A percentile compares a stretch with the other conserved stretches of the same genome.
Evolutionary conservation across 2,329 filamentous ascomycete species (phyloP).

Genomic region (Nectriaceae sp.): DNA sequence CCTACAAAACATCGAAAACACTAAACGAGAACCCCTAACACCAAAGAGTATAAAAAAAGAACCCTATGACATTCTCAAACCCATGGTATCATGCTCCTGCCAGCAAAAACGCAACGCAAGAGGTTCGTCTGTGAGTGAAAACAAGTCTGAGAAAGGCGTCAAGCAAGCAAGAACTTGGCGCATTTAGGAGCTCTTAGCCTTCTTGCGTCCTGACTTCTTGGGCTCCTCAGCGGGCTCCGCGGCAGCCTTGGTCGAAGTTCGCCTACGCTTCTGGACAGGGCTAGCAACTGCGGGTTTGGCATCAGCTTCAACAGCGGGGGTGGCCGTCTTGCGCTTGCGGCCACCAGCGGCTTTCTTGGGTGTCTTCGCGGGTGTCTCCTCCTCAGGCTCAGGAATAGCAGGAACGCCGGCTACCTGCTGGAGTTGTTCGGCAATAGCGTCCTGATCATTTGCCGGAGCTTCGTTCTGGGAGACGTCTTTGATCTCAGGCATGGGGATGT

Average conservation of each 20-base stretch:
- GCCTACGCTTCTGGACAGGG: conserved; percentile 65
- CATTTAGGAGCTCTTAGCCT: conserved; percentile 47
- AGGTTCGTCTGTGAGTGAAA: not conserved
- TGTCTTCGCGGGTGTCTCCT: conserved; percentile 53
- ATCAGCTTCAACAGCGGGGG: conserved; percentile 43
- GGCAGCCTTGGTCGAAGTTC: conserved; percentile 55
- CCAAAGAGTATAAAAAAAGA: conserved; percentile 6
- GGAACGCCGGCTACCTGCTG: conserved; percentile 43
- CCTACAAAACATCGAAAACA: not conserved
- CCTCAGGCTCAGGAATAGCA: conserved; percentile 42
- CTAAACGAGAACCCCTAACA: not conserved
- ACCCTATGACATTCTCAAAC: not conserved
- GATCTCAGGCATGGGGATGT: conserved; percentile 54
- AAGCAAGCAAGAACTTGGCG: conserved; percentile 14
- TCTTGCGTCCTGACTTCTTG: conserved; percentile 62
- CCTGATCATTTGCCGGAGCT: conserved; percentile 47
- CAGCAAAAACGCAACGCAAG: not conserved
- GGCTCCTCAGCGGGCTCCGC: conserved; percentile 57
- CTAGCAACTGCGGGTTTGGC: conserved; percentile 47
- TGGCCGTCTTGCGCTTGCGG: conserved; percentile 60
- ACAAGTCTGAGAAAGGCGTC: too few relatives aligned
- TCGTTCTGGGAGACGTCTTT: conserved; percentile 42
- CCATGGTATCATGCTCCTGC: not conserved
- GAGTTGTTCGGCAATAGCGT: conserved; percentile 61
- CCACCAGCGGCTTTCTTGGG: conserved; percentile 55